These are phyloP conservation scores for Euphorbia schlechtendalii DNA, from an alignment of 441 rosid genomes.

Conservation along the genomic window DNA sequence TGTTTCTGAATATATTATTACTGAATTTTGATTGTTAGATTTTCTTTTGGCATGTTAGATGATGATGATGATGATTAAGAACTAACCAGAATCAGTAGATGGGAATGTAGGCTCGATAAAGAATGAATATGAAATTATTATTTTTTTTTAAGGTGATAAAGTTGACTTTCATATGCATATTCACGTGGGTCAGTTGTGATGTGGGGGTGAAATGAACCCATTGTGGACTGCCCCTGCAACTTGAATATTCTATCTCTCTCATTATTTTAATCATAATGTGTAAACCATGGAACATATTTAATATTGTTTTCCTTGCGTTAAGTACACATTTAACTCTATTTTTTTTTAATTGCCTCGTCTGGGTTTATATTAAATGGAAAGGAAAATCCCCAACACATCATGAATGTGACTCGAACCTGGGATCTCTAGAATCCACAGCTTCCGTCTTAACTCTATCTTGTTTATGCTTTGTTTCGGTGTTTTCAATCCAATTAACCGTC, in stretches of 20 bases:
- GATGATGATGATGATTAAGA: background rate
- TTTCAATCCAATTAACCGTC: background rate
- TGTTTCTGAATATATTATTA: background rate
- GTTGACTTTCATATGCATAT: constrained; percentile 1
- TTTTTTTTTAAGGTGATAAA: too few relatives aligned
- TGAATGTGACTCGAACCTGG: too few relatives aligned
- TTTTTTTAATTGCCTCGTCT: too few relatives aligned
- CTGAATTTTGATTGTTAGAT: too few relatives aligned
- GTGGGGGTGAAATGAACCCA: too few relatives aligned
- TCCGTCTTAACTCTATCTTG: too few relatives aligned
- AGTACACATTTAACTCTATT: too few relatives aligned
- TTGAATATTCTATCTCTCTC: background rate
- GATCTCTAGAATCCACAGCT: too few relatives aligned
- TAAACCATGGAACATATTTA: constrained; percentile 1
- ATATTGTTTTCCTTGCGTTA: background rate
- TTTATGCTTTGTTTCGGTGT: background rate
- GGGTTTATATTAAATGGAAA: too few relatives aligned
- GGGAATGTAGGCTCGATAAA: background rate
- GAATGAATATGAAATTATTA: background rate
- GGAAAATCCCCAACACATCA: too few relatives aligned
- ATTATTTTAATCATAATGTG: constrained; percentile 4
- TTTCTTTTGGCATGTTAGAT: too few relatives aligned
- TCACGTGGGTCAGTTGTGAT: background rate
- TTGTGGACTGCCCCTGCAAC: background rate
- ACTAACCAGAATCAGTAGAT: constrained; percentile 3